Evolutionary conservation across 2,329 filamentous ascomycete species (phyloP), one percentile per base, ranked within the genome.

Genomic region (Pyrenophora graminea): DNA sequence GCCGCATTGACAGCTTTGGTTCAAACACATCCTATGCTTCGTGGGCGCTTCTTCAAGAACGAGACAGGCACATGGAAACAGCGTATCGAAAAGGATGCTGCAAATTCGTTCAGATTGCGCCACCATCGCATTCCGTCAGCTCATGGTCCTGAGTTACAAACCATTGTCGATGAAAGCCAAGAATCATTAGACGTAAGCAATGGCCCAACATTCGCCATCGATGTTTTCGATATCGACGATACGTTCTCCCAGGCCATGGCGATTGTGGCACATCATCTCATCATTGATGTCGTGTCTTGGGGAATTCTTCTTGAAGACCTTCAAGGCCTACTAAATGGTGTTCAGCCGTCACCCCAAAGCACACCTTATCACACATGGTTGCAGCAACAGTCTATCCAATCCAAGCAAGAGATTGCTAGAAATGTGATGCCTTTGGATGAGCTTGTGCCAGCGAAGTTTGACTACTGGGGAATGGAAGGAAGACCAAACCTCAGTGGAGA

Each of bases 121-220:
- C 58, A 61, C 18, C 65, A 68, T 48, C 45, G 40, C 10, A 48
- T 64, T 1, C 37, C 25, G 4, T 51, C 41, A n/a, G 56, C 45
- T 6, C 43, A 57, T 10, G 50, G 61, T 23, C 32, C 56, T 3
- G 38, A 33, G 10, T 56, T 74, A 10, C 52, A 48, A 12, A 48
- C 61, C 1, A 56, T 66, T 12, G 52, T 74, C 9, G 63, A 70
- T 39, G 49, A 67, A 8, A 69, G 56, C 33, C 68, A 74, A 47
- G 56, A 62, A 0, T 63, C 64, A 2, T 54, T 75, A 6, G 56
- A 74, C 33, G 67, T 75, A 30, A 53, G 60, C 6, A 48, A 57
- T 18, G 73, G 74, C 0, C 73, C 77, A 1, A 57, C 78, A 0
- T 62, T 80, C 27, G 73, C 74, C 0, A 67, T 76, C 3, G 75